A percentile compares a stretch with the other conserved stretches of the same genome.
phyloP scores from a whole-genome alignment of 2,329 filamentous ascomycete species.

The Fusarium xyrophilum region DNA sequence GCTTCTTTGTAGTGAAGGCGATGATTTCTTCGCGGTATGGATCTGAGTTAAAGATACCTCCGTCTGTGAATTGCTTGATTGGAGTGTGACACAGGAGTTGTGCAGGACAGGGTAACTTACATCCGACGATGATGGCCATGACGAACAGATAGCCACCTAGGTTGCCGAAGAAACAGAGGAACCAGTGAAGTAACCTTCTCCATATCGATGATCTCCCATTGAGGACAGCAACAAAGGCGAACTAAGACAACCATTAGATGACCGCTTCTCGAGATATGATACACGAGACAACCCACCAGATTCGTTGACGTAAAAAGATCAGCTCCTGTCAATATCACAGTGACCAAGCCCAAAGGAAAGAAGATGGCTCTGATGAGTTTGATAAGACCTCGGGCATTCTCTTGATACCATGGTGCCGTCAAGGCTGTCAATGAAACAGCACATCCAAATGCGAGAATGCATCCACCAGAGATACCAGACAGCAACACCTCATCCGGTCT shows the following conservation, averaged over 20 bases:
- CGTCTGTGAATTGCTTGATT: constrained; percentile 46
- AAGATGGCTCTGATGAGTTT: constrained; percentile 34
- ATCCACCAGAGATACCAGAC: constrained; percentile 33
- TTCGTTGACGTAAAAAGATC: constrained; percentile 37
- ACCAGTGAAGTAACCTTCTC: constrained; percentile 47
- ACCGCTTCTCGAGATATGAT: no score
- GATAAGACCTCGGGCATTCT: constrained; percentile 33
- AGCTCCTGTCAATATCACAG: constrained; percentile 31
- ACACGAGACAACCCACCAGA: neutral
- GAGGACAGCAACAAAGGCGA: constrained; percentile 34
- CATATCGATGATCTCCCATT: constrained; percentile 30
- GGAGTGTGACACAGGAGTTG: accelerated
- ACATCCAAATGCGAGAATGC: constrained; percentile 31
- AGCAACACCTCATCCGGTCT: constrained; percentile 34
- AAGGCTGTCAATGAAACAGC: constrained; percentile 32
- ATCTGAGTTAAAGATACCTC: constrained; percentile 51
- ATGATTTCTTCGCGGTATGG: constrained; percentile 54
- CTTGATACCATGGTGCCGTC: constrained; percentile 38
- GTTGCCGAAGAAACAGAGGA: constrained; percentile 57
- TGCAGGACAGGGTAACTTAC: neutral
- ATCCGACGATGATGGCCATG: constrained; percentile 54
- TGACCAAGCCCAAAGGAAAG: constrained; percentile 34
- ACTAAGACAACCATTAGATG: constrained; percentile 11
- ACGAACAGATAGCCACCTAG: constrained; percentile 57
- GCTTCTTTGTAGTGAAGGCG: constrained; percentile 57